Conservation (phyloP, 108 stramenopile genomes). For the Tribonema minus region DNA sequence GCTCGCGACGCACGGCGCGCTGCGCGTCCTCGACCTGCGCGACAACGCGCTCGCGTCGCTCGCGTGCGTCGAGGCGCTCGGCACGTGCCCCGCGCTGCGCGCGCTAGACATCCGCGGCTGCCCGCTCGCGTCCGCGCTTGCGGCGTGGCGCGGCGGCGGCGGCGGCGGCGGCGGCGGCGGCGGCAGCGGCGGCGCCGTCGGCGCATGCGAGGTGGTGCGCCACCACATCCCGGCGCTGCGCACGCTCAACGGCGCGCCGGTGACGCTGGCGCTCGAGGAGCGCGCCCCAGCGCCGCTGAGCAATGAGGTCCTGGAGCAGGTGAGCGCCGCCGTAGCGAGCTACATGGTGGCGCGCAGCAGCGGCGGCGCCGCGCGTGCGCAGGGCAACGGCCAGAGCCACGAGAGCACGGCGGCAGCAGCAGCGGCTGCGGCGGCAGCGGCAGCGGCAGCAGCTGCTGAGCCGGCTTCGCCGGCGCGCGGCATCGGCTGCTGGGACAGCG, state of each 20-base stretch:
- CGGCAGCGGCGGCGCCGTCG: not conserved
- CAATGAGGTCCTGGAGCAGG: not conserved
- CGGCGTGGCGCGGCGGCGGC: not conserved
- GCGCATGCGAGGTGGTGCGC: slow-evolving; percentile 33
- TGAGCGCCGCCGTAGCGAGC: not conserved
- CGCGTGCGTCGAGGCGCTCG: slow-evolving; percentile 45
- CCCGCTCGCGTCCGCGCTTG: slow-evolving; percentile 10
- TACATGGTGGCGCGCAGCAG: not conserved
- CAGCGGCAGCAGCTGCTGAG: not conserved
- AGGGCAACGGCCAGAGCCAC: not conserved
- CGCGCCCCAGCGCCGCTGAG: not conserved
- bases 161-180: not conserved
- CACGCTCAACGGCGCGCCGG: slow-evolving; percentile 34
- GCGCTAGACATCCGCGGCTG: slow-evolving; percentile 13
- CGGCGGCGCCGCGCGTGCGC: not conserved
- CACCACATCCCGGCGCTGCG: slow-evolving; percentile 26
- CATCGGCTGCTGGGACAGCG: slow-evolving; percentile 27
- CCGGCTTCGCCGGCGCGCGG: not conserved
- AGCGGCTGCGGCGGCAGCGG: not conserved
- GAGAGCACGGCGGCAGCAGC: not conserved
- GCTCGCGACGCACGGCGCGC: slow-evolving; percentile 54
- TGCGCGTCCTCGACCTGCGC: slow-evolving; percentile 46
- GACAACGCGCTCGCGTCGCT: slow-evolving; percentile 44
- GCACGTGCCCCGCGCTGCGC: slow-evolving; percentile 40
- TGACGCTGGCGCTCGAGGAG: not conserved